phyloP scores from a whole-genome alignment of 2,329 filamentous ascomycete genomes.

The Massarina eburnea region DNA sequence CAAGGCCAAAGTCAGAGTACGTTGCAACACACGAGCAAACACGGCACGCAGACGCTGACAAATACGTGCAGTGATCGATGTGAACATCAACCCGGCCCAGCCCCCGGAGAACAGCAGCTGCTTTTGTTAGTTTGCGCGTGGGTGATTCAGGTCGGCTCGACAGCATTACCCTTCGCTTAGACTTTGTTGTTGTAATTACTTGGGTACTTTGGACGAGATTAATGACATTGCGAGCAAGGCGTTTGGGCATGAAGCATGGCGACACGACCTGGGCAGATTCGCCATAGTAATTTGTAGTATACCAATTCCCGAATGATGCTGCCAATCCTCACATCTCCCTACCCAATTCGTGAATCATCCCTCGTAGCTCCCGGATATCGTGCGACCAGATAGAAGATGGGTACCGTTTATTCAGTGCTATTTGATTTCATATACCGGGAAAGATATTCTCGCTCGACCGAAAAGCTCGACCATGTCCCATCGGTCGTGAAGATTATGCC shows the following conservation, averaged over 20 bases:
- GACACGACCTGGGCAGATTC: conserved; percentile 12
- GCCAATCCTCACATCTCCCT: no score
- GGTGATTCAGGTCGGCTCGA: background rate
- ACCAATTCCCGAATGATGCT: conserved; percentile 23
- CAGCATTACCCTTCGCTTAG: conserved; percentile 24
- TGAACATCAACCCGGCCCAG: conserved; percentile 75
- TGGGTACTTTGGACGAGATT: conserved; percentile 24
- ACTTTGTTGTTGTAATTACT: conserved; percentile 41
- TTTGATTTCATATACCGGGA: background rate
- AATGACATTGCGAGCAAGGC: conserved; percentile 43
- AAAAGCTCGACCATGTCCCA: conserved; percentile 24
- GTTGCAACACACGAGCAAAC: conserved; percentile 38
- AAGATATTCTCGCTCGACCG: conserved; percentile 21
- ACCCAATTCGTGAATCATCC: conserved; percentile 20
- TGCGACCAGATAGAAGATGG: background rate
- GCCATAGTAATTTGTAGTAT: conserved; percentile 38
- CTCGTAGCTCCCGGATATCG: conserved; percentile 2
- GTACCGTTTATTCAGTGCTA: conserved; percentile 2
- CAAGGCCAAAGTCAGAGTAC: conserved; percentile 78
- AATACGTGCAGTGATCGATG: conserved; percentile 74
- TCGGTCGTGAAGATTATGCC: conserved; percentile 11
- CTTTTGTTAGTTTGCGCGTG: conserved; percentile 36
- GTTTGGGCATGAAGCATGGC: conserved; percentile 30
- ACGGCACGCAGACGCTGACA: conserved; percentile 24
- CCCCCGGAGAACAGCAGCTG: conserved; percentile 61